Percentiles rank a stretch among this genome's conserved stretches.
phyloP scores from a whole-genome alignment of 352 stramenopile species.

The Pythium folliculosum region DNA sequence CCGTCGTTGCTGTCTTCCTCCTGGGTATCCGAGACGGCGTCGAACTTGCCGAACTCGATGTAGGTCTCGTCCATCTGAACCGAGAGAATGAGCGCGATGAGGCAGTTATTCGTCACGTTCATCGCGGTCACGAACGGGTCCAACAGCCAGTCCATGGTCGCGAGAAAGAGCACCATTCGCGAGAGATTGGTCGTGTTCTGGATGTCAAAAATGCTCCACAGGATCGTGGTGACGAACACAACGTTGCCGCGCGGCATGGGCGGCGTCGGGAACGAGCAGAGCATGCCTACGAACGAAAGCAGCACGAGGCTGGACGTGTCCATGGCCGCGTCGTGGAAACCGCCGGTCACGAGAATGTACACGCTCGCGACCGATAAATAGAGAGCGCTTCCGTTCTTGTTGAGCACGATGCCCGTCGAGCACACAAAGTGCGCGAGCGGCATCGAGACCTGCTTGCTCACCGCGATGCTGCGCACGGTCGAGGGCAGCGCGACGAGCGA shows the following conservation, averaged over 20 bases:
- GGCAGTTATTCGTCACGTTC: constrained; percentile 53
- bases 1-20: constrained; percentile 38
- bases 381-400: constrained; percentile 64
- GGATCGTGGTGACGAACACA: constrained; percentile 39
- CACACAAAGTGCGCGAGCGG: constrained; percentile 62
- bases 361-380: constrained; percentile 52
- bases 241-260: constrained; percentile 43
- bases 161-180: constrained; percentile 42
- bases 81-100: constrained; percentile 55
- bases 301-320: constrained; percentile 31
- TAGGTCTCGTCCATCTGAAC: constrained; percentile 48
- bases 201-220: constrained; percentile 54
- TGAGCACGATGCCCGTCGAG: constrained; percentile 43
- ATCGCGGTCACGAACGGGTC: constrained; percentile 53
- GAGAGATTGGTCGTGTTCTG: constrained; percentile 15
- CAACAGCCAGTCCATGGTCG: constrained; percentile 56
- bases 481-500: constrained; percentile 51
- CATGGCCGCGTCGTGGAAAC: constrained; percentile 21
- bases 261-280: constrained; percentile 43
- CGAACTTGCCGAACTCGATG: constrained; percentile 27
- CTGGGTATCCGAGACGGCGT: constrained; percentile 32
- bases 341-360: constrained; percentile 45
- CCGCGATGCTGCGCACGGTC: constrained; percentile 53
- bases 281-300: constrained; percentile 40
- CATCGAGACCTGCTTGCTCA: constrained; percentile 55